phyloP scores from a whole-genome alignment of 2,329 filamentous ascomycete genomes.

The Fusarium decemcellulare region DNA sequence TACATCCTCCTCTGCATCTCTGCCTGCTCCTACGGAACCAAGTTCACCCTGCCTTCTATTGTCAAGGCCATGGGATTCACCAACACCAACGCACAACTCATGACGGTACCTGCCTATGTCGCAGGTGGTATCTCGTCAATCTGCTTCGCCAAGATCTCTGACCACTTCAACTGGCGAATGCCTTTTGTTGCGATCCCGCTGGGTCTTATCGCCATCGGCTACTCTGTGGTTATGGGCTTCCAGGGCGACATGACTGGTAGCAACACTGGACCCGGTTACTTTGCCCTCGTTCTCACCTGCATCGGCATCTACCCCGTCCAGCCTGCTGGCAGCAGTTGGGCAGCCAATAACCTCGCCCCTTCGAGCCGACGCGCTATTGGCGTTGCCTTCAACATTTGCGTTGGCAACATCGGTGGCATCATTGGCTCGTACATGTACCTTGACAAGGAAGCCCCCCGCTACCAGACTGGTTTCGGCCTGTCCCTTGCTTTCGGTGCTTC shows the following conservation, averaged over 20 bases:
- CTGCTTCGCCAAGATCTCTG: slow-evolving; percentile 74
- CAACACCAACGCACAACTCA: slow-evolving; percentile 51
- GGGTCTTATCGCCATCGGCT: slow-evolving; percentile 35
- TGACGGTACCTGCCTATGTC: slow-evolving; percentile 71
- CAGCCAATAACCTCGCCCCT: slow-evolving; percentile 44
- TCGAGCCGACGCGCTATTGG: slow-evolving; percentile 51
- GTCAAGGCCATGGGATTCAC: slow-evolving; percentile 45
- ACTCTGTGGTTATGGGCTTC: slow-evolving; percentile 37
- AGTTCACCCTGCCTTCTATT: slow-evolving; percentile 45
- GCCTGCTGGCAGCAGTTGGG: slow-evolving; percentile 41
- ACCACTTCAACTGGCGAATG: slow-evolving; percentile 65
- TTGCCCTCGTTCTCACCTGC: slow-evolving; percentile 36
- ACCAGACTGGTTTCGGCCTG: slow-evolving; percentile 58
- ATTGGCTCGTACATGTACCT: slow-evolving; percentile 49
- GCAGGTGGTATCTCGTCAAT: slow-evolving; percentile 75
- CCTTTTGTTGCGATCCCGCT: slow-evolving; percentile 42
- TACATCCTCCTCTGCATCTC: slow-evolving; percentile 48
- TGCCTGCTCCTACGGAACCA: slow-evolving; percentile 45
- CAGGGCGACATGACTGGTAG: slow-evolving; percentile 31
- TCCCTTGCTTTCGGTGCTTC: slow-evolving; percentile 49
- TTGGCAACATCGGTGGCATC: slow-evolving; percentile 48
- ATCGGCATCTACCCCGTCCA: slow-evolving; percentile 43
- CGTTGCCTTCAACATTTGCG: slow-evolving; percentile 48
- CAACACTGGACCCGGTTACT: slow-evolving; percentile 40
- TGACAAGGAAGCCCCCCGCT: slow-evolving; percentile 59